Conservation (phyloP, 495 filamentous ascomycete genomes). For the Cercophora scortea region DNA sequence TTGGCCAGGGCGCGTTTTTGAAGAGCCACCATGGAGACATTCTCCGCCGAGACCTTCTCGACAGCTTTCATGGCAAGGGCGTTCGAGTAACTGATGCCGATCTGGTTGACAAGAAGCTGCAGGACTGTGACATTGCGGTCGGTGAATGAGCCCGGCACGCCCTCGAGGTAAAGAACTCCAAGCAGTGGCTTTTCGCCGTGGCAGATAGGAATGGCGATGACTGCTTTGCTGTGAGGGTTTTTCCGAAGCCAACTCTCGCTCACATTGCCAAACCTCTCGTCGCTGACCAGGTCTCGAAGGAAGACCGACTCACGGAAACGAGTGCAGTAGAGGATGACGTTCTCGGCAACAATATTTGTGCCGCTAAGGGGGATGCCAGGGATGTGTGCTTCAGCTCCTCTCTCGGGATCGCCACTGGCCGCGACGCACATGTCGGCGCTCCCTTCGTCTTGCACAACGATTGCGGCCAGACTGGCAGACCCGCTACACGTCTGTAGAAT, state of each 20-base stretch:
- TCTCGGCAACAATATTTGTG: slow-evolving; percentile 56
- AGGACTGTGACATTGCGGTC: slow-evolving; percentile 81
- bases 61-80: slow-evolving; percentile 75
- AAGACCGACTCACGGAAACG: slow-evolving; percentile 81
- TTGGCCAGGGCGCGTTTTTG: slow-evolving; percentile 77
- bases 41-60: slow-evolving; percentile 70
- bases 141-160: slow-evolving; percentile 76
- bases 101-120: slow-evolving; percentile 80
- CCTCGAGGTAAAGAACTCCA: slow-evolving; percentile 80
- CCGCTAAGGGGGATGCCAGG: slow-evolving; percentile 61
- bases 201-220: slow-evolving; percentile 79
- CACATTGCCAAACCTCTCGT: slow-evolving; percentile 82
- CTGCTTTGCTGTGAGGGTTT: slow-evolving; percentile 64
- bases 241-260: slow-evolving; percentile 58
- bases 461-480: slow-evolving; percentile 66
- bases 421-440: slow-evolving; percentile 51
- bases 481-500: slow-evolving; percentile 80
- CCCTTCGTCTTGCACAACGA: slow-evolving; percentile 41
- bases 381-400: slow-evolving; percentile 52
- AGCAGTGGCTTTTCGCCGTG: slow-evolving; percentile 68
- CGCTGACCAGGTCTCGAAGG: slow-evolving; percentile 70
- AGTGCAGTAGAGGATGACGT: slow-evolving; percentile 73
- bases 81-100: slow-evolving; percentile 82
- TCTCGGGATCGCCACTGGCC: slow-evolving; percentile 63
- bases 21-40: slow-evolving; percentile 78